phyloP scores from a whole-genome alignment of 768 basidiomycete genomes.

The Pholiota microspora region DNA sequence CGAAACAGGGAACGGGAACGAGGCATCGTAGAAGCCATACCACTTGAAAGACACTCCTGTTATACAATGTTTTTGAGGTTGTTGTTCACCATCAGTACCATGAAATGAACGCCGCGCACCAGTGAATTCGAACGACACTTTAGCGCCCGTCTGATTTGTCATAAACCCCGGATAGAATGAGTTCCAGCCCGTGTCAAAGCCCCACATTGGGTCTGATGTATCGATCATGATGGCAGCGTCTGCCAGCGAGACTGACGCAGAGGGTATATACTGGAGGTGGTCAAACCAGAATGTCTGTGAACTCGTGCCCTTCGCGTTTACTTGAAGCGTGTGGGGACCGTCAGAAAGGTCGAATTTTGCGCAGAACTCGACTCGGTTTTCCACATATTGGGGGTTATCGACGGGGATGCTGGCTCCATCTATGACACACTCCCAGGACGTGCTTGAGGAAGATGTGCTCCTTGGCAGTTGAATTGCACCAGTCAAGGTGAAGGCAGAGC shows the following conservation, averaged over 20 bases:
- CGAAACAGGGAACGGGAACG: slow-evolving; percentile 19
- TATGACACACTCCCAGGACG: slow-evolving; percentile 25
- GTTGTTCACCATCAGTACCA: not conserved
- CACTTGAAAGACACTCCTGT: slow-evolving; percentile 26
- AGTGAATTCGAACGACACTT: slow-evolving; percentile 21
- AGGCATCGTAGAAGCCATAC: slow-evolving; percentile 22
- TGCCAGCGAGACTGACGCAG: slow-evolving; percentile 13
- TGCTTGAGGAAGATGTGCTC: slow-evolving; percentile 14
- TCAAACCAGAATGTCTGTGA: slow-evolving; percentile 30
- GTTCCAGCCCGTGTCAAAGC: slow-evolving; percentile 21
- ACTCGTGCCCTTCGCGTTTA: slow-evolving; percentile 17
- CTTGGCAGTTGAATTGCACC: slow-evolving; percentile 19
- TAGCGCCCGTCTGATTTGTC: slow-evolving; percentile 17
- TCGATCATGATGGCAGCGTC: slow-evolving; percentile 12
- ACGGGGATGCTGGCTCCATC: slow-evolving; percentile 17
- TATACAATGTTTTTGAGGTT: not conserved
- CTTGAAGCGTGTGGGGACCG: slow-evolving; percentile 21
- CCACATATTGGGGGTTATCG: slow-evolving; percentile 2
- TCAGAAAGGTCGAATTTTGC: slow-evolving; percentile 10
- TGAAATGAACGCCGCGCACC: slow-evolving; percentile 14
- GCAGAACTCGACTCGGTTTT: slow-evolving; percentile 25
- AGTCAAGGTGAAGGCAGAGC: slow-evolving; percentile 13
- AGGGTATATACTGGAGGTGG: slow-evolving; percentile 23
- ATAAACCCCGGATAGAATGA: not conserved
- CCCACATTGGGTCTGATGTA: slow-evolving; percentile 18